Evolutionary conservation across 768 basidiomycete species (phyloP), one percentile per base, ranked within the genome.

Genomic region (Naganishia kalamii): DNA sequence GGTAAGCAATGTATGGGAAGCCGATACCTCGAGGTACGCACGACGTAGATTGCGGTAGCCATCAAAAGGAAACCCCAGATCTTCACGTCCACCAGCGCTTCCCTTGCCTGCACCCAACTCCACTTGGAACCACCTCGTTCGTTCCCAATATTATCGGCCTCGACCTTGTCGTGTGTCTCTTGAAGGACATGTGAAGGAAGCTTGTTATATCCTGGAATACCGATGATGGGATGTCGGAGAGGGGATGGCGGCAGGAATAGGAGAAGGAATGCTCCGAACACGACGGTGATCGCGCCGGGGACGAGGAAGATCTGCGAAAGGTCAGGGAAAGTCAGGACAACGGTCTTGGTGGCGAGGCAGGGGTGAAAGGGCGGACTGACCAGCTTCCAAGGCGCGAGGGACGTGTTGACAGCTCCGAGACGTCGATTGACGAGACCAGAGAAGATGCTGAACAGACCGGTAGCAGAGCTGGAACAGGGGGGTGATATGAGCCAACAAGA

Each of bases 61-160:
- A 79, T 78, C 13, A 77, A 49, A 37, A 77, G 37, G 62, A 78
- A 79, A 0, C 76, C n/a, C 52, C 65, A 80, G 23, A 79, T 69
- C 72, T 78, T 78, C 62, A 71, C 21, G 61, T 80, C 80, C 11
- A 7, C 7, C 0, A 70, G 50, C 0, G 79, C 79, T 67, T 80
- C 76, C 11, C 65, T 46, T 10, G 73, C 69, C 52, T 80, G 79
- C 8, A 29, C 23, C 64, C 68, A 65, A 23, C 71, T 65, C 63
- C 78, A 71, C 25, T 57, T 57, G 33, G 33, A 19, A 60, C 49
- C 63, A 66, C 65, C 25, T 65, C 67, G 57, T 67, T 71, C 21
- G 50, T 64, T 4, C 71, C 74, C 61, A 33, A 72, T 41, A 68
- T 69, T 66, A 44, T 69, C 54, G 13, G 23, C 13, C 13, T 23